These are phyloP conservation scores for Vaccinium darrowii DNA, from an alignment of 148 eudicot genomes.

Conservation along the genomic window DNA sequence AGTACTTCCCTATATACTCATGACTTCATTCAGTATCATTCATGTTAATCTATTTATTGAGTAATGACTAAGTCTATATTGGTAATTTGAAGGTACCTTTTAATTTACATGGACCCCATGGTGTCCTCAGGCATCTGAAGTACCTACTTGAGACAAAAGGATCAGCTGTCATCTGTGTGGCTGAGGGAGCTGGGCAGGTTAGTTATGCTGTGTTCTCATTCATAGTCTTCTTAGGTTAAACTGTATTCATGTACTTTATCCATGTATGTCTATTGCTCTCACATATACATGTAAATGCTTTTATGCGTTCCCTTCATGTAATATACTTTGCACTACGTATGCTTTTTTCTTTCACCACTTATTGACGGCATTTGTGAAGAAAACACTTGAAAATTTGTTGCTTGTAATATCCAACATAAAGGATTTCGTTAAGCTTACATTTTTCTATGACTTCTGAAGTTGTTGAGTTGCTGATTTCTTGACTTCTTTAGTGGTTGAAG, in stretches of 20 bases:
- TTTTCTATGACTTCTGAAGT: not conserved
- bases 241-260: not conserved
- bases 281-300: not conserved
- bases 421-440: not conserved
- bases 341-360: not conserved
- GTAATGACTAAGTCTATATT: constrained; percentile 10
- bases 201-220: constrained; percentile 20
- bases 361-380: not conserved
- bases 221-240: not conserved
- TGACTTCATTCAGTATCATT: constrained; percentile 1
- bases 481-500: not conserved
- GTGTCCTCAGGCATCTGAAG: constrained; percentile 79
- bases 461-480: not conserved
- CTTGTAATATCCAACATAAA: not conserved
- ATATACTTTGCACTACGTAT: not conserved
- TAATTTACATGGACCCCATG: constrained; percentile 87
- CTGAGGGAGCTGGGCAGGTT: constrained; percentile 99
- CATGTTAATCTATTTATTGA: not conserved
- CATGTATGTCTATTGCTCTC: not conserved
- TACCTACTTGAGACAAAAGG: constrained; percentile 87
- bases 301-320: not conserved
- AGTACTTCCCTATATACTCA: constrained; percentile 39
- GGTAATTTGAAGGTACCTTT: constrained; percentile 63
- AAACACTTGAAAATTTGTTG: not conserved
- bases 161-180: constrained; percentile 94